Base-by-base conservation (phyloP, 805 yeast species). In the Alloascoidea hylecoeti region DNA sequence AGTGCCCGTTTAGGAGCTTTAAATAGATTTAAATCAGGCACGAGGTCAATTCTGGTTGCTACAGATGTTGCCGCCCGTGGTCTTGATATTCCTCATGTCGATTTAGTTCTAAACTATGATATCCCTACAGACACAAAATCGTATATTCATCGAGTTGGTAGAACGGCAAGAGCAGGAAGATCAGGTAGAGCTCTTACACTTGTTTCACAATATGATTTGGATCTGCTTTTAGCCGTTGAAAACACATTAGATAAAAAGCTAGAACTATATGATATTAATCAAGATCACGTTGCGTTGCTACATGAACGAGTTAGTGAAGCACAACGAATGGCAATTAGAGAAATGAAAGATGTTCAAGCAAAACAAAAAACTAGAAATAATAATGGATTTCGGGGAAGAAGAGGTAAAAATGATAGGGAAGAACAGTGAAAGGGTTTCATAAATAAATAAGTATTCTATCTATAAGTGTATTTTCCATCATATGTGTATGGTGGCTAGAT, bases 11-110 rank as follows among this genome's bases (percentile, higher is more conserved):
- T 84, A 38, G 92, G 94, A 18, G 80, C 89, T 1, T 61, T 82
- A 46, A 83, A 81, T 56, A 72, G 80, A 49, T 82, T 82, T 61
- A 82, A 81, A 53, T 64, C 82, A 5, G 85, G 88, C 6, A 71
- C 68, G 36, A 67, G 78, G 48, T 55, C 97, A 1, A 75, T 89
- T 6, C 66, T 92, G 42, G 68, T 92, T 33, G 89, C 97, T 76
- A 92, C 99, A 1, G 99, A 92, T 70, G 71, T 92, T 57, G 98
- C 98, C 2, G 88, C 98, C 18, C 82, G 99, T 74, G 99, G 99
- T 70, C 70, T 92, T 55, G 99, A 92, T 80, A 92, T 92, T 52
- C 97, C 97, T 44, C 89, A 89, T 60, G 88, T 92, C 55, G 97
- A 88, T 56, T 76, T 80, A 42, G 99, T 92, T 35, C 71, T 92